phyloP scores from a whole-genome alignment of 257 asterid species.

The Solanum chiquidenum region DNA sequence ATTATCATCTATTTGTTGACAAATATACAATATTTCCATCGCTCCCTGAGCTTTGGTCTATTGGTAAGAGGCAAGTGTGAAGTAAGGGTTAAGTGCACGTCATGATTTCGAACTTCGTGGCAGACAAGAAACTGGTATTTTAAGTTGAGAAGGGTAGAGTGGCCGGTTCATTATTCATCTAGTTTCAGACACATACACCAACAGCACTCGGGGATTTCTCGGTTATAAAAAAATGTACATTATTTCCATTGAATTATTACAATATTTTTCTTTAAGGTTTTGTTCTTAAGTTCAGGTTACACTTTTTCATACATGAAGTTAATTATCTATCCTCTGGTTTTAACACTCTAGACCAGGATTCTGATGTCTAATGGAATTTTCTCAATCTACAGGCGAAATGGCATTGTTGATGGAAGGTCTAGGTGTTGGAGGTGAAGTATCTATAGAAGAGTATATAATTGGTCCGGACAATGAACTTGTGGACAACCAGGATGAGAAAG shows the following conservation, averaged over 20 bases:
- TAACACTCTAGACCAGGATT: background rate
- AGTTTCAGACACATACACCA: background rate
- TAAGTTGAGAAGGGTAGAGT: background rate
- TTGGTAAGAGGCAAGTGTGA: background rate
- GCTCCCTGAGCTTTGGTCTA: background rate
- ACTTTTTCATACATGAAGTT: background rate
- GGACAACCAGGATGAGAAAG: constrained; percentile 42
- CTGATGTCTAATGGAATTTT: background rate
- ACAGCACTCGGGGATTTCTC: background rate
- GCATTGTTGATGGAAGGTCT: constrained; percentile 82
- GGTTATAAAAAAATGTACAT: background rate
- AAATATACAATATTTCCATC: background rate
- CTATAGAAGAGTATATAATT: constrained; percentile 80
- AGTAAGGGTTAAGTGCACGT: background rate
- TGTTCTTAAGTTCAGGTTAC: background rate
- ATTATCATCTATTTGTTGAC: background rate
- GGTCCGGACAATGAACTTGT: constrained; percentile 62
- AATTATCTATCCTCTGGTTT: background rate
- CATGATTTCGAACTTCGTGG: background rate
- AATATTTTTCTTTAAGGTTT: background rate
- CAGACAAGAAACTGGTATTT: background rate
- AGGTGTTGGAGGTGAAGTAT: constrained; percentile 68
- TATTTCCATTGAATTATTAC: background rate
- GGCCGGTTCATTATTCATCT: background rate
- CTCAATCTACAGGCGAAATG: constrained; percentile 70